Conservation (phyloP, 1,284 basidiomycete species). For the Boletus subluridellus region DNA sequence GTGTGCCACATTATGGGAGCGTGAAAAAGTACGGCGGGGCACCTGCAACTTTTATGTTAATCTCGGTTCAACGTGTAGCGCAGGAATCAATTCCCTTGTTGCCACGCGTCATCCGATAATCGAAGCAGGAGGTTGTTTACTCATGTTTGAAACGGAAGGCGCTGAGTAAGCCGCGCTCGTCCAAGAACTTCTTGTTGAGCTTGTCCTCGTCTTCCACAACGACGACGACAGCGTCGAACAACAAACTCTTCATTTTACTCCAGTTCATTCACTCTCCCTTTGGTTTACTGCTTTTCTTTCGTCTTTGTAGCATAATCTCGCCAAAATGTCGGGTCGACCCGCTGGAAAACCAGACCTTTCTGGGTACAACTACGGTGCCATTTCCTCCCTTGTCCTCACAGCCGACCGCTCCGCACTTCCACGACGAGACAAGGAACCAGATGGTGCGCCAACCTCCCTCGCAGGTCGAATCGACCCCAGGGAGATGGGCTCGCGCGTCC, state of each 20-base stretch:
- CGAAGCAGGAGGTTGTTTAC: conserved; percentile 12
- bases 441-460: conserved; percentile 92
- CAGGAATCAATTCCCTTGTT: no score
- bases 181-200: not conserved
- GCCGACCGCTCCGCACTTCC: conserved; percentile 74
- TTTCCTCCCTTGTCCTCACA: conserved; percentile 83
- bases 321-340: conserved; percentile 42
- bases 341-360: conserved; percentile 71
- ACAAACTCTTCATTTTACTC: not conserved
- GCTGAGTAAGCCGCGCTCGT: conserved; percentile 17
- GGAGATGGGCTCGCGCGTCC: conserved; percentile 92
- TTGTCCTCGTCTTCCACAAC: conserved; percentile 6
- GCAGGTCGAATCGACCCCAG: conserved; percentile 86
- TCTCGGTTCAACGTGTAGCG: no score
- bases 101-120: no score
- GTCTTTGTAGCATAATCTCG: conserved; percentile 8
- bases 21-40: no score
- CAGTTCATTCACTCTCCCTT: not conserved
- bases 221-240: conserved; percentile 12
- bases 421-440: conserved; percentile 88
- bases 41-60: no score
- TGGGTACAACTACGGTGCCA: conserved; percentile 87
- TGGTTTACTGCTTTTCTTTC: not conserved
- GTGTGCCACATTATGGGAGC: no score
- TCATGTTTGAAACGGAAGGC: conserved; percentile 20